A percentile compares a stretch with the other conserved stretches of the same genome.
phyloP scores from a whole-genome alignment of 1,139 yeast species.

The Eremothecium gossypii region DNA sequence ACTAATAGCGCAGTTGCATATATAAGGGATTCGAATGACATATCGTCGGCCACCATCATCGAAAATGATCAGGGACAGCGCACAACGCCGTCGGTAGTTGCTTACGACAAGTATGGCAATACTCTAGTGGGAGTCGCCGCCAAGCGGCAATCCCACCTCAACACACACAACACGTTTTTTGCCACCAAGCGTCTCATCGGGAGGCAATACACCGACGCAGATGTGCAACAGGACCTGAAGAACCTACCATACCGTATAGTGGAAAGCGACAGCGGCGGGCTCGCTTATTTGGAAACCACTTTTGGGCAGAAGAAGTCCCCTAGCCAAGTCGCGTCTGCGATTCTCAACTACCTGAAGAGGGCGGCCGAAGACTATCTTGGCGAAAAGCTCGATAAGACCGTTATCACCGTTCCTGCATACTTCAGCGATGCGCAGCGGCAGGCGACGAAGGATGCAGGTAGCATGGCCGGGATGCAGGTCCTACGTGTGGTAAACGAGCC shows the following conservation, averaged over 20 bases:
- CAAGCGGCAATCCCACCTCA: slow-evolving; percentile 97
- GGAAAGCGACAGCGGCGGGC: slow-evolving; percentile 43
- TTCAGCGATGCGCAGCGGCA: slow-evolving; percentile 72
- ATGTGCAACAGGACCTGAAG: slow-evolving; percentile 92
- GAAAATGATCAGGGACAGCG: slow-evolving; percentile 63
- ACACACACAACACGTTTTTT: slow-evolving; percentile 94
- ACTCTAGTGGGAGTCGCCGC: slow-evolving; percentile 97
- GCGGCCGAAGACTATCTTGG: slow-evolving; percentile 43
- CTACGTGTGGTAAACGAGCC: slow-evolving; percentile 70
- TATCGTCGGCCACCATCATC: slow-evolving; percentile 43
- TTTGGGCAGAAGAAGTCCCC: slow-evolving; percentile 23
- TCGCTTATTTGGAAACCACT: slow-evolving; percentile 48
- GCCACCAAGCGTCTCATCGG: slow-evolving; percentile 99
- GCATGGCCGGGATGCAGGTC: slow-evolving; percentile 55
- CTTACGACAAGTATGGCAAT: slow-evolving; percentile 94
- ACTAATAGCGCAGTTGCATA: slow-evolving; percentile 74
- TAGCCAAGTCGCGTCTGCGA: slow-evolving; percentile 24
- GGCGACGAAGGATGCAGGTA: slow-evolving; percentile 68
- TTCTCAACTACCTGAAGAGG: slow-evolving; percentile 36
- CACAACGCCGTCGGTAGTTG: slow-evolving; percentile 88
- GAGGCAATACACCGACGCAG: slow-evolving; percentile 91
- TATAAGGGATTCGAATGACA: slow-evolving; percentile 31
- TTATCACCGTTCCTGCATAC: slow-evolving; percentile 74
- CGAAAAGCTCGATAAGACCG: slow-evolving; percentile 45
- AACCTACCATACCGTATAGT: slow-evolving; percentile 70